These are phyloP conservation scores for Ophiostoma pallidulum DNA, from an alignment of 2,329 filamentous ascomycete species.

Conservation along the genomic window DNA sequence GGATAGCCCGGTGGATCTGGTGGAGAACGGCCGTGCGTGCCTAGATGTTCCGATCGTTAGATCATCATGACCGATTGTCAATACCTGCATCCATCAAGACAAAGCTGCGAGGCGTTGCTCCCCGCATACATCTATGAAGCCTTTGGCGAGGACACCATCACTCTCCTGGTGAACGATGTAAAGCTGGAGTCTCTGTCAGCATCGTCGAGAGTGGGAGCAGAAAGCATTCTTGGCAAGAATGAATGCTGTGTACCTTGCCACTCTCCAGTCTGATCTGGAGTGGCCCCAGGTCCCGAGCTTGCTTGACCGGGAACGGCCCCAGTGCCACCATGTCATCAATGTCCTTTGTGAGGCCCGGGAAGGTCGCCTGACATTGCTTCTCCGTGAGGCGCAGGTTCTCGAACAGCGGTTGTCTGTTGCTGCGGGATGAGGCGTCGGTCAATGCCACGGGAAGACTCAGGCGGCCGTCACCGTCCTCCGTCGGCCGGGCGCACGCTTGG, in stretches of 20 bases:
- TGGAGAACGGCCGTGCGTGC: conserved; percentile 8
- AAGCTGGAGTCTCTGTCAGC: not conserved
- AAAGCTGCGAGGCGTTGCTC: not conserved
- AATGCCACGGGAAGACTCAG: too few relatives aligned
- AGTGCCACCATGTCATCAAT: conserved; percentile 28
- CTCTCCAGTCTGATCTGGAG: conserved; percentile 27
- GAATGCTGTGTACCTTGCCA: conserved; percentile 23
- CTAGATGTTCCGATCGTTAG: too few relatives aligned
- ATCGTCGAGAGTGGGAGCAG: too few relatives aligned
- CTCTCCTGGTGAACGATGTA: conserved; percentile 5
- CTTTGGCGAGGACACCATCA: not conserved
- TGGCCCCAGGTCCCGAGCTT: conserved; percentile 23
- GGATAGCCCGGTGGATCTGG: conserved; percentile 13
- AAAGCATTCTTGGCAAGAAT: too few relatives aligned
- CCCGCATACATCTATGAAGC: not conserved
- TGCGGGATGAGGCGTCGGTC: too few relatives aligned
- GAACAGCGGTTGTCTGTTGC: not conserved
- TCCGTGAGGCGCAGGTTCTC: conserved; percentile 14
- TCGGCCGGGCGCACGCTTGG: too few relatives aligned
- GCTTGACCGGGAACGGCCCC: conserved; percentile 28
- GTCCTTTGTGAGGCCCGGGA: conserved; percentile 31
- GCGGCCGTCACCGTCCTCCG: too few relatives aligned
- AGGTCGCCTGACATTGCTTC: conserved; percentile 27
- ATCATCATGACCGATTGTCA: too few relatives aligned
- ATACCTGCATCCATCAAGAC: too few relatives aligned